Percentiles rank a stretch among this genome's conserved stretches.
Conservation (phyloP, 345 rosid species). For the Dimocarpus longan region DNA sequence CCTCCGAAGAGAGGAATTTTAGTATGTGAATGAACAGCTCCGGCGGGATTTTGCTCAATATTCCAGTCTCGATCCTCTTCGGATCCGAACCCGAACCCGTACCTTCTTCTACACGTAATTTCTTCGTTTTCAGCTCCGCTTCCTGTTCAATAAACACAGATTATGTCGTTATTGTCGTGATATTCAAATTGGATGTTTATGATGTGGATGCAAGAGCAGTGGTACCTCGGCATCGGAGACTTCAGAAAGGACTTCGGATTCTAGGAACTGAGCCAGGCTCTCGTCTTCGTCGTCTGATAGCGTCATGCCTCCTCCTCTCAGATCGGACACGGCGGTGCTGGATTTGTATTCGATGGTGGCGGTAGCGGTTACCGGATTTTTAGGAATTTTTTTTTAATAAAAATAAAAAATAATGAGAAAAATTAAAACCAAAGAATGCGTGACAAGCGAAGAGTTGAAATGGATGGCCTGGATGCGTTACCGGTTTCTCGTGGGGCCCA, state of each 20-base stretch:
- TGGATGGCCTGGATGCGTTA: conserved; percentile 5
- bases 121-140: conserved; percentile 54
- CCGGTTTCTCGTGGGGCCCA: conserved; percentile 9
- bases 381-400: background rate
- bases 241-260: conserved; percentile 68
- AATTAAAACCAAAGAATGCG: background rate
- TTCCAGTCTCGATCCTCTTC: conserved; percentile 65
- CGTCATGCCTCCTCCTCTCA: conserved; percentile 34
- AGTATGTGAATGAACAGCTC: conserved; percentile 83
- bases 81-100: conserved; percentile 4
- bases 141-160: background rate
- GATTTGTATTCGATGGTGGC: background rate
- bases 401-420: background rate
- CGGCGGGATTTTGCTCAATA: conserved; percentile 72
- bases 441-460: background rate
- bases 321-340: background rate
- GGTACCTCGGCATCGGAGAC: conserved; percentile 37
- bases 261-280: conserved; percentile 66
- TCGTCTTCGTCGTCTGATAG: conserved; percentile 73
- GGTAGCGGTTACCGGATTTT: background rate
- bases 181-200: background rate
- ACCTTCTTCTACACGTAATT: conserved; percentile 35
- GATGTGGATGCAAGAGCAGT: background rate
- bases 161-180: background rate
- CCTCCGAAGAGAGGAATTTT: conserved; percentile 96